Conservation (phyloP, 2,329 filamentous ascomycete genomes). For the Helicocarpus griseus region DNA sequence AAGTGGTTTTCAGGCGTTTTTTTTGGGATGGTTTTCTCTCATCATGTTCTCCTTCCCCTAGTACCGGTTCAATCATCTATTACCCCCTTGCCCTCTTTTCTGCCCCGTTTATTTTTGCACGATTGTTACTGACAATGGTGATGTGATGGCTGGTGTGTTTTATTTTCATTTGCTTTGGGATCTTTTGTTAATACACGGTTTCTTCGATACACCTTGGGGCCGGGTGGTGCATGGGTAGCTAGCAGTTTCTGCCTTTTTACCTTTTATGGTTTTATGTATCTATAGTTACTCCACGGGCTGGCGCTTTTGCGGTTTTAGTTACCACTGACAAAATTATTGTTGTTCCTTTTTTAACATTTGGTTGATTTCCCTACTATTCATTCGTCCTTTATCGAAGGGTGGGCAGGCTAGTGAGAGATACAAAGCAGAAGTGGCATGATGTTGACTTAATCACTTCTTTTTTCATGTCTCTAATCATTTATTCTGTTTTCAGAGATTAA, state of each 20-base stretch:
- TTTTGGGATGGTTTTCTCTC: background rate
- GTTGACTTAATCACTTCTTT: no score
- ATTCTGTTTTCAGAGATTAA: no score
- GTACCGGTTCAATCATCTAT: background rate
- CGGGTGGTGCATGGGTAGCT: background rate
- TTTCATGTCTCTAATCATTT: no score
- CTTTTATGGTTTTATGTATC: constrained; percentile 9
- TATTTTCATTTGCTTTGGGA: background rate
- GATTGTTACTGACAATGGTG: background rate
- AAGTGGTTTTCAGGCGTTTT: background rate
- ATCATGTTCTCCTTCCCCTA: background rate
- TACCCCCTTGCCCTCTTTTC: background rate
- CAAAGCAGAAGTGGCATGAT: no score
- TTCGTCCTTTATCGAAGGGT: no score
- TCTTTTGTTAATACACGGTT: background rate
- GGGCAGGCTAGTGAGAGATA: background rate
- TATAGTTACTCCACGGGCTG: constrained; percentile 4
- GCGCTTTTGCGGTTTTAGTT: background rate
- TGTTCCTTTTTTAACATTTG: no score
- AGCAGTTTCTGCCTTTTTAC: constrained; percentile 5
- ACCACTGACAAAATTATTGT: background rate
- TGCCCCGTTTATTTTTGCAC: background rate
- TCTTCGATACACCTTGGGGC: background rate
- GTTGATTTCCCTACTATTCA: constrained; percentile 1
- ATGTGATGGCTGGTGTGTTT: background rate